Percentiles rank a stretch among this genome's conserved stretches.
Conservation (phyloP, 2,329 filamentous ascomycete species). For the Apiospora rasikravindrae region DNA sequence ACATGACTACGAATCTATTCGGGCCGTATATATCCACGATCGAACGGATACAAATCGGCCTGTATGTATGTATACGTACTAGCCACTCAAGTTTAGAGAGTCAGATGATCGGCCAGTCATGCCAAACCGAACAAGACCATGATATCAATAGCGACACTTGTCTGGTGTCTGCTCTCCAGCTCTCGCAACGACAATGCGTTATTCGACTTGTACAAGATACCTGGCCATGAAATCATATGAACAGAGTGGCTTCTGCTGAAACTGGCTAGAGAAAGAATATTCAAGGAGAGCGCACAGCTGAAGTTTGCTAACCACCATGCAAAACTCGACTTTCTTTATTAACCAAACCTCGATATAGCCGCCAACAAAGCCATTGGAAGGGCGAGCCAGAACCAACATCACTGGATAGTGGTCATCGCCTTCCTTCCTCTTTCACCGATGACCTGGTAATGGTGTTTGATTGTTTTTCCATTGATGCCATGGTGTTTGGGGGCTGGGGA, state of each 20-base stretch:
- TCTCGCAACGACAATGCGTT: not conserved
- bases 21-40: not conserved
- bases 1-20: not conserved
- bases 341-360: not conserved
- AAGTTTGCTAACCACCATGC: not conserved
- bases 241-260: not conserved
- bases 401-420: not conserved
- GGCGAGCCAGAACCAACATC: not conserved
- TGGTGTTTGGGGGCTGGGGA: not conserved
- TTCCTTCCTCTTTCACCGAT: not conserved
- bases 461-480: not conserved
- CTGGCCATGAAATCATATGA: not conserved
- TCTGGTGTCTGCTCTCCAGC: not conserved
- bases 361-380: not conserved
- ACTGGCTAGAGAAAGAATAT: not conserved
- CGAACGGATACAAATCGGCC: not conserved
- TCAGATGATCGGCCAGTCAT: not conserved
- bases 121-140: not conserved
- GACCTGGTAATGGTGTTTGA: not conserved
- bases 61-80: not conserved
- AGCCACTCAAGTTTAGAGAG: not conserved
- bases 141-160: not conserved
- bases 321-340: not conserved
- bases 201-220: not conserved
- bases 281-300: not conserved